These are phyloP conservation scores for Daldinia sp. DNA, from an alignment of 2,329 filamentous ascomycete species.

Conservation along the genomic window DNA sequence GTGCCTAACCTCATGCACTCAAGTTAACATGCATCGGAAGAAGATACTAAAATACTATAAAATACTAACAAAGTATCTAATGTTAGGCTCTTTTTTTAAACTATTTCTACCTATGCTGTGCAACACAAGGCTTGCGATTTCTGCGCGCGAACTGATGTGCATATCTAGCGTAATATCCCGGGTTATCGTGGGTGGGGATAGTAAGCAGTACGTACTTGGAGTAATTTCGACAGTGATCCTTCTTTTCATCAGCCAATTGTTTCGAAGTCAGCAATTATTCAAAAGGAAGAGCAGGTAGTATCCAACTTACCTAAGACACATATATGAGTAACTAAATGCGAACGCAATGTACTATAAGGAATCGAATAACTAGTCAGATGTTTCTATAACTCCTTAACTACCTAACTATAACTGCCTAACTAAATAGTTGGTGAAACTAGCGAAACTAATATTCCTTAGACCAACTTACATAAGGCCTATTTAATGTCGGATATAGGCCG, in stretches of 20 bases:
- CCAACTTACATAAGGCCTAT: neutral
- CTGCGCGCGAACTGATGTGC: neutral
- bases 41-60: no score
- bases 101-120: neutral
- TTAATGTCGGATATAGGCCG: neutral
- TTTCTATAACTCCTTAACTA: neutral
- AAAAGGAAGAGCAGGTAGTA: neutral
- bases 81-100: neutral
- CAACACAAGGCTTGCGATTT: neutral
- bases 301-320: neutral
- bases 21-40: no score
- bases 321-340: neutral
- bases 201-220: constrained; percentile 15
- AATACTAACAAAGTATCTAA: neutral
- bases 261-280: constrained; percentile 8
- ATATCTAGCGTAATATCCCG: constrained; percentile 5
- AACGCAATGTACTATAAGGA: neutral
- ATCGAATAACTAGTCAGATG: neutral
- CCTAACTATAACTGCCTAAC: no score
- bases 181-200: constrained; percentile 13
- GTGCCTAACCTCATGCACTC: no score
- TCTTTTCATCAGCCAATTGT: constrained; percentile 14
- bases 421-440: no score
- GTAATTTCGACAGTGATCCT: constrained; percentile 30
- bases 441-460: no score